Percentiles rank a stretch among this genome's conserved stretches.
Conservation (phyloP, 257 asterid species). For the Nicotiana tomentosiformis region DNA sequence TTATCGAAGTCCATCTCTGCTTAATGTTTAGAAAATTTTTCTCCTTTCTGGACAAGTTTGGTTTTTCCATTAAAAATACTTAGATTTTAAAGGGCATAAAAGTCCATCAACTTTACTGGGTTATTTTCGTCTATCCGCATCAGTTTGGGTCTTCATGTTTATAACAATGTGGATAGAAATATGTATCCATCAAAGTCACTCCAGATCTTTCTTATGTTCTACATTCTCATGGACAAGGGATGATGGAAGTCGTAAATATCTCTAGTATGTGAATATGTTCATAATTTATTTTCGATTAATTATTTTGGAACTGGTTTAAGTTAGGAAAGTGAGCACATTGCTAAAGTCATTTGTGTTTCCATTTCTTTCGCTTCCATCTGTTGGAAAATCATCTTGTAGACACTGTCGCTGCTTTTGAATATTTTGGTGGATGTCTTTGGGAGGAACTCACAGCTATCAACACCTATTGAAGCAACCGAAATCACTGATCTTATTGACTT, state of each 20-base stretch:
- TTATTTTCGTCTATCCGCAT: not conserved
- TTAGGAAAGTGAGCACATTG: not conserved
- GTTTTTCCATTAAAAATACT: not conserved
- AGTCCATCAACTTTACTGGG: not conserved
- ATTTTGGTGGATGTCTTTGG: slow-evolving; percentile 90
- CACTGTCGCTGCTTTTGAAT: slow-evolving; percentile 57
- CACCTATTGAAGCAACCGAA: slow-evolving; percentile 73
- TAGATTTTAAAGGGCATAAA: not conserved
- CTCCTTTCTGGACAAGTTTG: not conserved
- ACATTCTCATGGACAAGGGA: not conserved
- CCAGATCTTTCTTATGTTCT: not conserved
- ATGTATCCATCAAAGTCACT: not conserved
- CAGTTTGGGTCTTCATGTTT: no score
- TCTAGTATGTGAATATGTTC: not conserved
- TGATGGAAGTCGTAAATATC: not conserved
- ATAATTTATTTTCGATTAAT: not conserved
- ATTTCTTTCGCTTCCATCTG: not conserved
- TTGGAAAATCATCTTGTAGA: slow-evolving; percentile 30
- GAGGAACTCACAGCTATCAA: slow-evolving; percentile 61
- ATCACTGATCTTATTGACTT: slow-evolving; percentile 81
- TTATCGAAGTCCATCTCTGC: not conserved
- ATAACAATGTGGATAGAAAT: not conserved
- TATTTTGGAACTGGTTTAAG: not conserved
- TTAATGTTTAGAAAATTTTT: not conserved
- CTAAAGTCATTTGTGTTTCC: not conserved